phyloP scores from a whole-genome alignment of 2,329 filamentous ascomycete genomes.

The Arthroderma sp. region DNA sequence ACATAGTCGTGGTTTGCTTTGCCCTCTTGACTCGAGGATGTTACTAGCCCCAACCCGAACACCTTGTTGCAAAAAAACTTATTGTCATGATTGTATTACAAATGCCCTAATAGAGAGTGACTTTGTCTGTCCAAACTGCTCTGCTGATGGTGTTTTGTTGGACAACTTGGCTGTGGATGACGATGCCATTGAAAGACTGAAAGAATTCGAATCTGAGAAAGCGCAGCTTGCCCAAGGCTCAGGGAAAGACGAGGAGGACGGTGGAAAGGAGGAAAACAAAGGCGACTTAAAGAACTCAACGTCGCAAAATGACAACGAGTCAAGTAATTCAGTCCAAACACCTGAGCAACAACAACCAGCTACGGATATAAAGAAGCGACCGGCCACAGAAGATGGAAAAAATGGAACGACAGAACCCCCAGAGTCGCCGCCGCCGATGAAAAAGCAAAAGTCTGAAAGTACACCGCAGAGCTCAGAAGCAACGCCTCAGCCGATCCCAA shows the following conservation, averaged over 20 bases:
- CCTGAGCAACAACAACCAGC: constrained; percentile 11
- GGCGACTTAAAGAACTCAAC: too few species aligned
- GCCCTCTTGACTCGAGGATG: constrained; percentile 92
- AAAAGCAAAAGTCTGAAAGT: constrained; percentile 28
- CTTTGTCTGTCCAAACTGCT: constrained; percentile 86
- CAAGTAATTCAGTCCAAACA: not conserved
- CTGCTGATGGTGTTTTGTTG: constrained; percentile 79
- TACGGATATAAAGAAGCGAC: constrained; percentile 58
- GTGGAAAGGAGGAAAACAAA: too few species aligned
- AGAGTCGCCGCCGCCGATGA: constrained; percentile 20
- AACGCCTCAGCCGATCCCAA: too few species aligned
- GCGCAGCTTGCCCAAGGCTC: constrained; percentile 21
- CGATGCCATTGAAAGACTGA: constrained; percentile 64
- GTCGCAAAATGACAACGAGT: too few species aligned
- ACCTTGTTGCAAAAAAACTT: constrained; percentile 94
- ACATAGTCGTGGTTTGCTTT: constrained; percentile 77
- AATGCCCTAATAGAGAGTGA: constrained; percentile 98
- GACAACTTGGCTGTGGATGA: constrained; percentile 80
- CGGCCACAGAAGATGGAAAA: constrained; percentile 54
- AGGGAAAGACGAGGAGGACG: constrained; percentile 21
- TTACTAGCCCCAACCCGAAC: constrained; percentile 99
- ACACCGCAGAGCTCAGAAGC: too few species aligned
- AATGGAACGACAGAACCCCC: constrained; percentile 45
- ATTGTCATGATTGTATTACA: constrained; percentile 99
- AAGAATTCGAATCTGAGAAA: constrained; percentile 52